Base-by-base conservation (phyloP, 345 rosid species). In the Syzygium aromaticum region DNA sequence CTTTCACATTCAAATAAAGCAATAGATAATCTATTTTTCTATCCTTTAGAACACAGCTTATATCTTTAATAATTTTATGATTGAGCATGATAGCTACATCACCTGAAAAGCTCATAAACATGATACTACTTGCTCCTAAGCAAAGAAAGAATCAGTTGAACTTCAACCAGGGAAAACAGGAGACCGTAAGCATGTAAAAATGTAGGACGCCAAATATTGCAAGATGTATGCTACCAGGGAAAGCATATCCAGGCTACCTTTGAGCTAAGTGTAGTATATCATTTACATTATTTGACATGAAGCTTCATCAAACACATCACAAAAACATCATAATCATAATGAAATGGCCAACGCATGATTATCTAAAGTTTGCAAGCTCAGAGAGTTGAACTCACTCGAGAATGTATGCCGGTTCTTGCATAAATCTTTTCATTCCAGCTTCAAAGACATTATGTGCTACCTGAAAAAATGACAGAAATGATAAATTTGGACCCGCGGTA, bases 401-500 rank as follows among this genome's bases (percentile, higher is more conserved):
- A 89, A 96, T 95, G 92, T 97, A 97, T 84, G 89, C 92, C 88
- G 98, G 98, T 90, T 96, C 99, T 84, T 94, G 96, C 99, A 97
- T 97, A 90, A 94, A 97, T 85, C 92, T 94, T 90, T 95, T 96
- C 90, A 95, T 87, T 84, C 99, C 99, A 73, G 97, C 99, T 91
- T 97, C 99, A 87, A 96, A 97, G 91, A 97, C 95, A 88, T 92
- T 94, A 89, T 95, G 99, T 52, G 99, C 98, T 86, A 94, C 89
- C 98, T 97, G 98, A 92, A 93, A 28, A 87, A 88, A 85, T 86
- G 77, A 84, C 85, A 82, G 87, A 21, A 38, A 84, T 22, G 30
- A 85, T 54, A 19, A 86, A 73, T 73, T 73, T 38, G 46, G 46
- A 84, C 46, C 15, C 30, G 49, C 27, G 38, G 82, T 73, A 73